Evolutionary conservation across 2,329 filamentous ascomycete genomes (phyloP).

Genomic region (Colletotrichum sp.): DNA sequence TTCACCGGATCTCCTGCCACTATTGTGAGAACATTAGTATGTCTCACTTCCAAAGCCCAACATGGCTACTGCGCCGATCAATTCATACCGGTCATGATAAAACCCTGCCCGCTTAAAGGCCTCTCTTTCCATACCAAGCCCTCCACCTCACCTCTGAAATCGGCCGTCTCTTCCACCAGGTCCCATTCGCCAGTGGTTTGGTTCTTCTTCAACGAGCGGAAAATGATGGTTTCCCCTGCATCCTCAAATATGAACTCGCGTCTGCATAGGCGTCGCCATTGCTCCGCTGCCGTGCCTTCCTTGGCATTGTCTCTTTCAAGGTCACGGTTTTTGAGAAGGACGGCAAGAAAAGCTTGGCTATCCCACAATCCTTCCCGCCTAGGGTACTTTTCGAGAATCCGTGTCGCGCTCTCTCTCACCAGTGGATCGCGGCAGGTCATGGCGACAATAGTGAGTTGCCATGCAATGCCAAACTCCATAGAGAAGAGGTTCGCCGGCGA

Average conservation of each 20-base stretch:
- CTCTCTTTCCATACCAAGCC: constrained; percentile 37
- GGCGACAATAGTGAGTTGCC: constrained; percentile 46
- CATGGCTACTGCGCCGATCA: constrained; percentile 22
- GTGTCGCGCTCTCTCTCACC: constrained; percentile 43
- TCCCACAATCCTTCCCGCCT: constrained; percentile 49
- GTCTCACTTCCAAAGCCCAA: not conserved
- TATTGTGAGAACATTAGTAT: not conserved
- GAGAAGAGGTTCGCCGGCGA: constrained; percentile 39
- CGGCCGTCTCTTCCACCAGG: constrained; percentile 41
- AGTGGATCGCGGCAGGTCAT: constrained; percentile 43
- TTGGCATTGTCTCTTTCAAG: constrained; percentile 35
- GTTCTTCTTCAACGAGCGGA: constrained; percentile 38
- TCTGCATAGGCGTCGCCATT: constrained; percentile 44
- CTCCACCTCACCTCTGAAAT: constrained; percentile 31
- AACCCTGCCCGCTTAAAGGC: constrained; percentile 38
- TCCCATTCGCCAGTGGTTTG: constrained; percentile 35
- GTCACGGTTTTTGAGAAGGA: constrained; percentile 40
- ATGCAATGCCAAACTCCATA: constrained; percentile 51
- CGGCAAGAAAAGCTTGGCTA: constrained; percentile 42
- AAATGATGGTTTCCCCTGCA: constrained; percentile 32
- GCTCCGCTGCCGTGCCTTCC: constrained; percentile 37
- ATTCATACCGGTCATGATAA: constrained; percentile 30
- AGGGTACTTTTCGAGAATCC: constrained; percentile 44
- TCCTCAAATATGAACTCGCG: constrained; percentile 46
- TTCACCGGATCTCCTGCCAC: not conserved